Base-by-base conservation (phyloP, 257 asterid genomes). In the Gentiana straminea region DNA sequence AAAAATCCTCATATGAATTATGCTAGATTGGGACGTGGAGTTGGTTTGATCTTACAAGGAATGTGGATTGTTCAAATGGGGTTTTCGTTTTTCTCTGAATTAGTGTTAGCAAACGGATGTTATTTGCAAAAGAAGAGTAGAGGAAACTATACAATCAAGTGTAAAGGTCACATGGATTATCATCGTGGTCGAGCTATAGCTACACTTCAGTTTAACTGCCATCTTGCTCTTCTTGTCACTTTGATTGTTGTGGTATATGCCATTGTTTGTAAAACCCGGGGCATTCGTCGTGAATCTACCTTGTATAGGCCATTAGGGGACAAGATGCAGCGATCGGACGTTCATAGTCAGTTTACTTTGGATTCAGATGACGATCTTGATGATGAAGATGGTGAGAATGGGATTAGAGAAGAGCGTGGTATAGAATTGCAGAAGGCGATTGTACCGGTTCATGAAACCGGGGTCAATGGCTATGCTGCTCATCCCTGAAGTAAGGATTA, bases 21-120 rank as follows among this genome's bases (percentile, higher is more conserved):
- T 37, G 79, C 95, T 0, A 73, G 71, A 62, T 63, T 91, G 47
- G 89, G 87, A 33, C 89, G 95, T 33, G 94, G 92, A 5, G 47
- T 91, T 51, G 98, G 97, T 60, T 59, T 91, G 58, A 70, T 79
- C 54, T 61, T 79, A 33, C 94, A 91, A 69, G 98, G 98, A 8
- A 70, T 77, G 81, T 91, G 98, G 98, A 73, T 74, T 64, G 70
- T 91, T 61, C 98, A 91, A 59, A 91, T 91, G 97, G 98, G 98
- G 2, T 79, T 87, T 62, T 81, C 98, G 4, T 82, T 91, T 67
- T 81, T 73, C 86, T 74, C 97, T 13, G 87, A 77, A 44, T 51
- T 78, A 4, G 41, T 60, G 73, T 81, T 83, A 13, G 70, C 81
- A 0, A 67, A 73, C n/a, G 98, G 98, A 15, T 91, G 98, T 61